Base-by-base conservation (phyloP, 2,329 filamentous ascomycete species). In the Fusarium duplospermum region DNA sequence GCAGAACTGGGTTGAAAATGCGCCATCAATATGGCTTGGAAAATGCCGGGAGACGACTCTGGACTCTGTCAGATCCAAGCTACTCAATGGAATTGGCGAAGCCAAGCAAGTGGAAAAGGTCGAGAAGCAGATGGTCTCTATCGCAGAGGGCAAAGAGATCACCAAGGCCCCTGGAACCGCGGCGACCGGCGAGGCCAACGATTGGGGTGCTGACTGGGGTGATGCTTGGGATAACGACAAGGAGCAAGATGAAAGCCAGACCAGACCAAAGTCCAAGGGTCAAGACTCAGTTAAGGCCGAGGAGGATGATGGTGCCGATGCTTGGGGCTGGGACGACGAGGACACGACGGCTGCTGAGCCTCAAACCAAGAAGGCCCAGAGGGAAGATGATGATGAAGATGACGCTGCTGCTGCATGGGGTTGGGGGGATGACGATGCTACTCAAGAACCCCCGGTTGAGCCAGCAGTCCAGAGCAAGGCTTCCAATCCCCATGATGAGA, bases 281-380 rank as follows among this genome's bases (percentile, higher is more conserved):
- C 62, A 67, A 6, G 76, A 73, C 14, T 69, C 72, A 33, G 62
- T 70, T 4, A 76, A 75, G 14, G 67, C 54, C 9, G 71, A 70
- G 20, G 82, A 85, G 50, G 84, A 87, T 24, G 86, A 87, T 10
- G 85, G 83, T 1, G 85, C 85, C 13, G 93, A 94, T 74, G 93
- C 94, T 29, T 97, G 94, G 93, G 94, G 93, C 4, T 97, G 95
- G 94, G 93, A 91, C 24, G 94, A 91, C 18, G 93, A 93, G 59
- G 78, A 82, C 45, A 75, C 80, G 71, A 74, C 81, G 61, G 73
- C 80, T 20, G 72, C 80, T 18, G 72, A 77, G 11, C 31, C 77
- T 6, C 38, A 72, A 33, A 65, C 71, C n/a, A 67, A 74, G 35
- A 57, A 73, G 10, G 42, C 62, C 36, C 27, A 27, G 7, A 58